Evolutionary conservation across 2,329 filamentous ascomycete genomes (phyloP).

Genomic region (Hypomyces rosellus): DNA sequence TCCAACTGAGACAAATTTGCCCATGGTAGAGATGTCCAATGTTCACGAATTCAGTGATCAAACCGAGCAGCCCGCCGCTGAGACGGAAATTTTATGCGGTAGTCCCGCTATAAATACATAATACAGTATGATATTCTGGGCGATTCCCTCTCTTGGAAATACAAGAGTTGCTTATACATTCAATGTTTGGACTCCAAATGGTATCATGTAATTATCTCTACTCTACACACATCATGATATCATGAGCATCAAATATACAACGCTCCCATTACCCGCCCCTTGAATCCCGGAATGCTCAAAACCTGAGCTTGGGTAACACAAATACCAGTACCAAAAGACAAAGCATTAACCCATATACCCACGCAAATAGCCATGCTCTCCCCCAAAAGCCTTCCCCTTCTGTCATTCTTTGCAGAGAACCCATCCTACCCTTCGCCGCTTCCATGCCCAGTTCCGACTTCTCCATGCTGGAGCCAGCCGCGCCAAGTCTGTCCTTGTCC

Average conservation of each 20-base stretch:
- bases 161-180: too few species aligned
- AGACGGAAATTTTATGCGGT: too few species aligned
- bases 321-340: constrained; percentile 73
- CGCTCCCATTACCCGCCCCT: neutral
- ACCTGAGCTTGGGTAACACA: constrained; percentile 79
- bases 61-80: too few species aligned
- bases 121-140: too few species aligned
- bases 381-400: constrained; percentile 88
- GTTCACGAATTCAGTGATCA: neutral
- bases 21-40: neutral
- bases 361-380: constrained; percentile 73
- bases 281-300: constrained; percentile 39
- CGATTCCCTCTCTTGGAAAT: too few species aligned
- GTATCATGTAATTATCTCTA: too few species aligned
- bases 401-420: constrained; percentile 67
- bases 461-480: constrained; percentile 69
- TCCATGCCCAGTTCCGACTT: constrained; percentile 72
- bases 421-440: constrained; percentile 70
- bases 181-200: too few species aligned
- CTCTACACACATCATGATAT: too few species aligned
- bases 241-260: too few species aligned
- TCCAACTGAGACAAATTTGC: too few species aligned
- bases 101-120: too few species aligned
- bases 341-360: constrained; percentile 80
- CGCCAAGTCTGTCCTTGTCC: constrained; percentile 64